These are phyloP conservation scores for Protea cynaroides DNA, from an alignment of 164 flowering plant genomes.

Conservation along the genomic window DNA sequence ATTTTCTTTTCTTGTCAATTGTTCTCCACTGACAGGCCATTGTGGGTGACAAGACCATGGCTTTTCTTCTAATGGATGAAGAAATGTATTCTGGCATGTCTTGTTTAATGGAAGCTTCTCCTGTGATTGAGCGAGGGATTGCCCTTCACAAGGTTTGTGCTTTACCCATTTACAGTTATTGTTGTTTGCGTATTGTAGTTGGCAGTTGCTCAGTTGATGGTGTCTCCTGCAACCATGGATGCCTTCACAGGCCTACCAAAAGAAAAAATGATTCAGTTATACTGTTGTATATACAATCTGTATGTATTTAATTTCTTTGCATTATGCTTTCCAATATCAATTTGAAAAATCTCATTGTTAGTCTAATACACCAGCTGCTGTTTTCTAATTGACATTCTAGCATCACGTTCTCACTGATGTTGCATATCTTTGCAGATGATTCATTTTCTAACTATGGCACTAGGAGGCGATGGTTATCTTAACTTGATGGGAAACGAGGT, in stretches of 20 bases:
- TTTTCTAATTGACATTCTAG: conserved; percentile 1
- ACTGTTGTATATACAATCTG: background rate
- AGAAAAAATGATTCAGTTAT: background rate
- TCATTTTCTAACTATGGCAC: conserved; percentile 90
- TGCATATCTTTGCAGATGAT: conserved; percentile 62
- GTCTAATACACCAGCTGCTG: background rate
- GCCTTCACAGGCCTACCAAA: background rate
- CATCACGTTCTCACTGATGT: background rate
- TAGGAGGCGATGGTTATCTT: conserved; percentile 98
- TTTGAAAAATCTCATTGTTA: background rate
- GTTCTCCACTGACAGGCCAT: conserved; percentile 49
- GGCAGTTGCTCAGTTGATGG: background rate
- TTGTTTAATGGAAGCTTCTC: conserved; percentile 65
- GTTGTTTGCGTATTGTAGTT: background rate
- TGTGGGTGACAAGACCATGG: conserved; percentile 94
- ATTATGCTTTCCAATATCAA: background rate
- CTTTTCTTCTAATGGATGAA: conserved; percentile 87
- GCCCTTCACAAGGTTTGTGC: conserved; percentile 93
- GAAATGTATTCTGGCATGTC: conserved; percentile 98
- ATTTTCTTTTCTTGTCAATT: conserved; percentile 1
- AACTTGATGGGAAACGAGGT: conserved; percentile 99
- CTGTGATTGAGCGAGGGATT: conserved; percentile 79
- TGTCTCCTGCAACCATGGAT: too few relatives aligned
- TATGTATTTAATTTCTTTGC: background rate
- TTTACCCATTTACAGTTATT: background rate